Percentiles rank a stretch among this genome's conserved stretches.
Evolutionary conservation across 257 asterid species (phyloP).

Genomic region (Orobanche coerulescens): DNA sequence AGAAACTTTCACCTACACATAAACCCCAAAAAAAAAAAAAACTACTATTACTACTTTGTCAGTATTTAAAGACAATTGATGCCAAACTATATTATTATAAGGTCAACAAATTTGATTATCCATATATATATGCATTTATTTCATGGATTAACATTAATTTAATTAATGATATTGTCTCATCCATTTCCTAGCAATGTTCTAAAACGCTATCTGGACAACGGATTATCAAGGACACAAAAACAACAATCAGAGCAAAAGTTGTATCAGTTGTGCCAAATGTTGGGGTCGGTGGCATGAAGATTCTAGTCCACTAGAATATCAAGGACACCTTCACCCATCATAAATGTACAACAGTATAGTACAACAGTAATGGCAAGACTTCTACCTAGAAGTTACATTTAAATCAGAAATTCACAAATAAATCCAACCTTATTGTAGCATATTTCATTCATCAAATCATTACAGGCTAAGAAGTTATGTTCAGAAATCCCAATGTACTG

Average conservation of each 20-base stretch:
- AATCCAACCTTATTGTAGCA: too few species aligned
- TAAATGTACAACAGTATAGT: too few species aligned
- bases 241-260: neutral
- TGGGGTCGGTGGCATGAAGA: too few species aligned
- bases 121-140: neutral
- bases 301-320: too few species aligned
- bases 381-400: too few species aligned
- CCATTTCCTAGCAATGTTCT: neutral
- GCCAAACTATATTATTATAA: neutral
- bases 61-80: neutral
- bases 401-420: too few species aligned
- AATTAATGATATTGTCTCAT: neutral
- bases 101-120: neutral
- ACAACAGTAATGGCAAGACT: too few species aligned
- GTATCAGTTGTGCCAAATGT: neutral
- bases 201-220: neutral
- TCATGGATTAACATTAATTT: neutral
- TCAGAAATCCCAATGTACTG: too few species aligned
- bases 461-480: too few species aligned
- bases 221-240: neutral
- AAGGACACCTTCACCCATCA: too few species aligned
- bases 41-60: neutral
- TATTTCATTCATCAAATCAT: too few species aligned
- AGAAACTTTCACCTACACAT: neutral
- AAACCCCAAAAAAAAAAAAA: neutral